Evolutionary conservation across 805 yeast species (phyloP), one percentile per base, ranked within the genome.

Genomic region (Dipodascus albidus): DNA sequence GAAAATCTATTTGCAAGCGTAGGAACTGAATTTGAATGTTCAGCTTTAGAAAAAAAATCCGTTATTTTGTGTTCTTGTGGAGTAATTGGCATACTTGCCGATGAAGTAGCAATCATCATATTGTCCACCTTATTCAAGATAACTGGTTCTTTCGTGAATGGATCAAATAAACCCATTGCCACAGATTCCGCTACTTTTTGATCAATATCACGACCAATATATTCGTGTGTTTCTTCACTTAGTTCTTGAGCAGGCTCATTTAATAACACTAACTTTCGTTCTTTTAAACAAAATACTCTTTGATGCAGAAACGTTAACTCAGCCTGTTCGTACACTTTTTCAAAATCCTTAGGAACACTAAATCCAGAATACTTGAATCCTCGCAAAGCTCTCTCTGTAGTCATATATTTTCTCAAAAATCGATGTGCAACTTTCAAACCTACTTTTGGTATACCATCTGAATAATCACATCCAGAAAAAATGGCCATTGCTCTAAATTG

Each of bases 391-490:
- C 54, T 49, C 15, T 82, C 83, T 59, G 83, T 73, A 1, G 74
- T 72, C 21, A 70, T 67, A 60, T 74, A 74, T 53, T 76, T 72
- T 52, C 73, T 72, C 1, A 87, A 81, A 48, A 84, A 64, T 44
- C 70, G 71, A 52, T 85, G 77, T 0, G 97, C 95, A 23, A 83
- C 85, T 48, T 81, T 79, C 8, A 89, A 73, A 0, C 99, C 99
- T 15, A 91, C 74, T 1, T 85, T 83, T 0, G 84, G 78, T 3
- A 93, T 73, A 0, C 99, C 99, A 53, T 80, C 80, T 0, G 96
- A 87, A 63, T 93, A 93, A 67, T 93, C 99, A 69, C 99, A 93
- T 0, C 99, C 99, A n/a, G 96, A 80, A 2, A 93, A 64, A 59
- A 90, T 83, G 1, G 96, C 98, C 68, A 87, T 78, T 47, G 81